These are phyloP conservation scores for Vishniacozyma victoriae DNA, from an alignment of 768 basidiomycete species.

Conservation along the genomic window DNA sequence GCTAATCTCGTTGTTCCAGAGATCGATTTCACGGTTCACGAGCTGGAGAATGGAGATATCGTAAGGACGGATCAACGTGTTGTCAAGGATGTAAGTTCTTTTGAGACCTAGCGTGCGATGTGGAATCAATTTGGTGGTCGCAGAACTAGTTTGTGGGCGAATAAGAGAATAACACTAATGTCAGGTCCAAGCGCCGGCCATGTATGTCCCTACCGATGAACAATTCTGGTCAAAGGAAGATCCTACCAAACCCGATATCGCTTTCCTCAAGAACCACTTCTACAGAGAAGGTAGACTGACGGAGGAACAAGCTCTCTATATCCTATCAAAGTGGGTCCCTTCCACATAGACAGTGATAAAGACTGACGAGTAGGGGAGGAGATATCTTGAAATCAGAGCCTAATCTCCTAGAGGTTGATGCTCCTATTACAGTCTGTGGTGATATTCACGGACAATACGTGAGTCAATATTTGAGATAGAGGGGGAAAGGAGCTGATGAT, in stretches of 20 bases:
- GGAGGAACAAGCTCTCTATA: constrained; percentile 92
- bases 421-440: constrained; percentile 90
- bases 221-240: constrained; percentile 87
- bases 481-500: not conserved
- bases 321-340: constrained; percentile 60
- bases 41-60: constrained; percentile 82
- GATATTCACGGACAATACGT: constrained; percentile 99
- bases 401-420: constrained; percentile 89
- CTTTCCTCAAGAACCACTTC: constrained; percentile 97
- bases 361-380: constrained; percentile 44
- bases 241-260: constrained; percentile 84
- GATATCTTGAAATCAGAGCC: constrained; percentile 76
- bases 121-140: too few species aligned
- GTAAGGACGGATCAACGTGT: constrained; percentile 93
- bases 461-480: constrained; percentile 6
- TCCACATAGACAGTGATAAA: not conserved
- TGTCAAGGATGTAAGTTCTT: constrained; percentile 75
- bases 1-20: constrained; percentile 51
- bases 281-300: constrained; percentile 90
- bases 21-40: constrained; percentile 85
- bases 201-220: constrained; percentile 80
- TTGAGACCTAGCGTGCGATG: not conserved
- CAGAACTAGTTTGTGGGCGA: constrained; percentile 2
- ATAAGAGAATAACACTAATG: not conserved
- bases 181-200: constrained; percentile 96